Evolutionary conservation across 176 grass and related monocot species (phyloP), one percentile per base, ranked within the genome.

Genomic region (Metroxylon sagu): DNA sequence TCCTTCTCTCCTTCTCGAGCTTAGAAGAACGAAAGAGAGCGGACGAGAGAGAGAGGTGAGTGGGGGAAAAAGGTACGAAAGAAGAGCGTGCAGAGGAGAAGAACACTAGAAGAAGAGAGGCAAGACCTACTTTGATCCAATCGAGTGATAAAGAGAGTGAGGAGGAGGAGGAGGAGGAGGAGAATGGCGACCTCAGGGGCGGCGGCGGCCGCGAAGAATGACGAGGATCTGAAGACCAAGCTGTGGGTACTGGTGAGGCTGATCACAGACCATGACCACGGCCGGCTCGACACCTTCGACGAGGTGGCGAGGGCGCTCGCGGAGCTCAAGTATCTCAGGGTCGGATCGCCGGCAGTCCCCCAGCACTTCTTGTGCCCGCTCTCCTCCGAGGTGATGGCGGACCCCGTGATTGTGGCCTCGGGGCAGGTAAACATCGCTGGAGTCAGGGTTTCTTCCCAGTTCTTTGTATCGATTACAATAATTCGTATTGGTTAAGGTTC

Each of bases 401-500:
- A 95, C 65, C 90, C 85, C 50, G 90, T 95, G 55, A 61, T 95
- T 61, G 56, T 86, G 49, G 80, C 80, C 26, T 86, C 90, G 16
- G 90, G 90, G 21, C 73, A 95, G 90, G 90, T 89, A 43, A 43
- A 43, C 8, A 12, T 65, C 71, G 75, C 67, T 61, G 23, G 19
- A 3, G 19, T 19, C 12, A 31, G 12, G 64, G 16, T 56, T 55
- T 10, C 52, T 68, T 61, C 16, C 71, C 56, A 35, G 28, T n/a
- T 49, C 35, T 30, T 51, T 26, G 15, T 25, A 16, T 25, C 54
- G 18, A 35, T 62, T 30, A 61, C 70, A 50, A 73, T 48, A 64
- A 65, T 43, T 25, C 28, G 15, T 2, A 60, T 73, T 53, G 7
- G 18, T 23, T 56, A 8, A 10, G 53, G 14, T 56, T 23, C 23